A percentile compares a stretch with the other conserved stretches of the same genome.
These are phyloP conservation scores for Geoglossum glabrum DNA, from an alignment of 495 filamentous ascomycete species.

Conservation along the genomic window DNA sequence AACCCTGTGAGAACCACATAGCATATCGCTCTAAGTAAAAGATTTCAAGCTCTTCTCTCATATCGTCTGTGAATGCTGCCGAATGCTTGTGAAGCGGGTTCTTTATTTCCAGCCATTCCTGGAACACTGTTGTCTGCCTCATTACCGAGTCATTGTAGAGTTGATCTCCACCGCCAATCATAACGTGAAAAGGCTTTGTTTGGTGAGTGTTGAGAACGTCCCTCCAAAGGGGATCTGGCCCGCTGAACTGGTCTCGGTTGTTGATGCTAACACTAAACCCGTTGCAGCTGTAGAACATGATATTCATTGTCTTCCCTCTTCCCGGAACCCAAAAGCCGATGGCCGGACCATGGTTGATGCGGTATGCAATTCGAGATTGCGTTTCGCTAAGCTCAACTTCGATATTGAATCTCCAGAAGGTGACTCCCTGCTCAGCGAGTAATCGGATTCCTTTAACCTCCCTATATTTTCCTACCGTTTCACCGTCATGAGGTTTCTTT, in stretches of 20 bases:
- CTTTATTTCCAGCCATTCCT: conserved; percentile 55
- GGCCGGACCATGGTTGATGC: conserved; percentile 80
- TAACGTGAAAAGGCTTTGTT: conserved; percentile 70
- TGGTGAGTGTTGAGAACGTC: conserved; percentile 56
- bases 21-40: conserved; percentile 86
- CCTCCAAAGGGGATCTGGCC: conserved; percentile 88
- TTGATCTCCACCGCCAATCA: conserved; percentile 90
- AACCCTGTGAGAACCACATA: conserved; percentile 64
- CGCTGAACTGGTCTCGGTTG: conserved; percentile 57
- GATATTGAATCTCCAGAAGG: conserved; percentile 92
- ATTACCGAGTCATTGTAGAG: conserved; percentile 79
- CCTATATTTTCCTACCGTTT: conserved; percentile 51
- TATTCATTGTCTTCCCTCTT: conserved; percentile 75
- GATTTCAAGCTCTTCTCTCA: conserved; percentile 63
- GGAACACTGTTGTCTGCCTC: conserved; percentile 44
- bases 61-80: conserved; percentile 49
- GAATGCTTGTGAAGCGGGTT: conserved; percentile 69
- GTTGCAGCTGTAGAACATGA: conserved; percentile 96
- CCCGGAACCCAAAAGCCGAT: conserved; percentile 91
- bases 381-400: conserved; percentile 64
- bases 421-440: conserved; percentile 68
- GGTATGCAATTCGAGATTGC: conserved; percentile 77
- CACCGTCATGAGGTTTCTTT: conserved; percentile 33
- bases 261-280: conserved; percentile 63
- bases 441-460: conserved; percentile 67